These are phyloP conservation scores for Plantago rigida DNA, from an alignment of 305 asterid species.

Conservation along the genomic window DNA sequence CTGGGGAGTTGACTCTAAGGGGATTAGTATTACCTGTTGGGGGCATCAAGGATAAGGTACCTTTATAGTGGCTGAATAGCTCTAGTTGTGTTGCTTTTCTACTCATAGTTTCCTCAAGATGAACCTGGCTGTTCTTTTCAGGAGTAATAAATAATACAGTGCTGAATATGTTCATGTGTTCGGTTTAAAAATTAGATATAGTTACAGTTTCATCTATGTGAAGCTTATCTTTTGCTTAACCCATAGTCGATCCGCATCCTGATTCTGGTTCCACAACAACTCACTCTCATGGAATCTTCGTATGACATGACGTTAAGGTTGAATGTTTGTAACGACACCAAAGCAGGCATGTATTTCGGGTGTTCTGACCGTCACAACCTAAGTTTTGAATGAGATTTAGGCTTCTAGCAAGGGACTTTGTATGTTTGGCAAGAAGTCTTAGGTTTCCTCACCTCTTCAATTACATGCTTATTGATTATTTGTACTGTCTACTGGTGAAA, in stretches of 20 bases:
- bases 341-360: no score
- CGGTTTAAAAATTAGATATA: neutral
- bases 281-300: neutral
- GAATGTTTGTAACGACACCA: no score
- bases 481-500: no score
- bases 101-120: neutral
- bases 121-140: constrained; percentile 4
- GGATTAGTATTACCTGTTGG: constrained; percentile 98
- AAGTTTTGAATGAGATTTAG: no score
- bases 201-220: constrained; percentile 15
- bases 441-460: no score
- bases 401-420: no score
- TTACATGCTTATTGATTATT: no score
- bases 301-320: no score
- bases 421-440: no score
- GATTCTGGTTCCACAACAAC: neutral
- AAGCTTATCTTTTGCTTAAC: constrained; percentile 1
- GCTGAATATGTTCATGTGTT: no score
- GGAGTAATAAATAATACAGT: neutral
- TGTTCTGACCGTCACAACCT: no score
- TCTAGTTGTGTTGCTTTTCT: neutral
- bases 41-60: constrained; percentile 97
- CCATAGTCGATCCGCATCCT: neutral
- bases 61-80: constrained; percentile 14
- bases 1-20: constrained; percentile 92